Evolutionary conservation across 441 rosid species (phyloP).

Genomic region (Pelargonium citronellum): DNA sequence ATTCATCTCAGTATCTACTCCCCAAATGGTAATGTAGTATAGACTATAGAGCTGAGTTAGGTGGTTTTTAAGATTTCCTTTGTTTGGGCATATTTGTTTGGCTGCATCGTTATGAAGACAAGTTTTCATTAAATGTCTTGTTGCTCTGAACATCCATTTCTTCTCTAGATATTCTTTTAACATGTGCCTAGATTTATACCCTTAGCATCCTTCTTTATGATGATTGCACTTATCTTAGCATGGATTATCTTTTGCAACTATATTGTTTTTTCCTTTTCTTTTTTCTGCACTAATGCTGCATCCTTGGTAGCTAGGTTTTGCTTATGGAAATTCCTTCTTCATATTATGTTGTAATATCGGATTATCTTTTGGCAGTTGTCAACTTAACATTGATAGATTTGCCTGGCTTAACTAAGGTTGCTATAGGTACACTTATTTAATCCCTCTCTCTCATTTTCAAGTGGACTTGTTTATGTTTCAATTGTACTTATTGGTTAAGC

Average conservation of each 20-base stretch:
- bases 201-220: neutral
- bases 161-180: neutral
- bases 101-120: neutral
- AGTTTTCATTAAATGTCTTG: too few species aligned
- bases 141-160: neutral
- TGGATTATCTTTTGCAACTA: neutral
- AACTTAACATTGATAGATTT: slow-evolving; percentile 94
- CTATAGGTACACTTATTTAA: slow-evolving; percentile 66
- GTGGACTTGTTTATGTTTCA: neutral
- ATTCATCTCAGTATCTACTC: slow-evolving; percentile 92
- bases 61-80: slow-evolving; percentile 22
- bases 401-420: slow-evolving; percentile 99
- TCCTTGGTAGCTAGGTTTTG: neutral
- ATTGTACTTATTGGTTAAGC: slow-evolving; percentile 12
- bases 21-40: slow-evolving; percentile 52
- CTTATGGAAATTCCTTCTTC: neutral
- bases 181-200: neutral
- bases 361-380: slow-evolving; percentile 57
- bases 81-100: slow-evolving; percentile 4
- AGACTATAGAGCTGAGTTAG: neutral
- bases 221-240: neutral
- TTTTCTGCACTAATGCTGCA: neutral
- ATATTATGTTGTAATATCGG: slow-evolving; percentile 11
- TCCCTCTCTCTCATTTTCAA: neutral
- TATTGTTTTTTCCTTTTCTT: neutral